phyloP scores from a whole-genome alignment of 495 filamentous ascomycete genomes.

The Trichoderma asperelloides region DNA sequence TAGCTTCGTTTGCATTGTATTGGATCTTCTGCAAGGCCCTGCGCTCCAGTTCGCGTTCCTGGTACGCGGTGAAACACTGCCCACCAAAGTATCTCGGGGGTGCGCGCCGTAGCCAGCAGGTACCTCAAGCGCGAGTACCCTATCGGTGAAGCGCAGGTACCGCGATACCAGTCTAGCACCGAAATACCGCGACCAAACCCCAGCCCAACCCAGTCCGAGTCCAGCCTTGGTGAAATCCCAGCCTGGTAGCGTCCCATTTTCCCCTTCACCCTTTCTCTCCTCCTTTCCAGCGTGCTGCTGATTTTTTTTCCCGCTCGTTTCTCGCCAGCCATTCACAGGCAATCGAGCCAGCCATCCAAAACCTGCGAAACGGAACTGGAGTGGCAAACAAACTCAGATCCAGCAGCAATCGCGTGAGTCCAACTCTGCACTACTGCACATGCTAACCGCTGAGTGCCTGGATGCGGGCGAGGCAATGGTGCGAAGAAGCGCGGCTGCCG shows the following conservation, averaged over 20 bases:
- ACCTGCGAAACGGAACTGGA: neutral
- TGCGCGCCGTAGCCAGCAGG: neutral
- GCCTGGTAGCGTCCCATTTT: conserved; percentile 5
- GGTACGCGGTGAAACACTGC: neutral
- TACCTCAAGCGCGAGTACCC: neutral
- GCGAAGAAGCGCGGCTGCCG: neutral
- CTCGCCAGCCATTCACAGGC: neutral
- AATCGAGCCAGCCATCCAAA: no score
- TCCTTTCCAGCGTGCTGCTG: neutral
- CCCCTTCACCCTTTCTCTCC: neutral
- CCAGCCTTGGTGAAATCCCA: neutral
- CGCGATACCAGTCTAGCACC: no score
- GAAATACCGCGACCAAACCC: no score
- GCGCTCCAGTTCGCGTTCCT: neutral
- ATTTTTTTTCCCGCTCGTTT: neutral
- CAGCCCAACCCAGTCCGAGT: neutral
- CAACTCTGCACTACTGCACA: neutral
- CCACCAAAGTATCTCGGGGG: neutral
- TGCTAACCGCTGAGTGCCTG: conserved; percentile 7
- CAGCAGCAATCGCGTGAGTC: neutral
- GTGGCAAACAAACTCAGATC: neutral
- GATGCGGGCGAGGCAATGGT: neutral
- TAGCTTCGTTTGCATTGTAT: conserved; percentile 3
- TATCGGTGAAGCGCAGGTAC: neutral
- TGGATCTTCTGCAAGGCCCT: neutral